Conservation (phyloP, 176 grass and related monocot genomes). For the Urochloa ruziziensis region DNA sequence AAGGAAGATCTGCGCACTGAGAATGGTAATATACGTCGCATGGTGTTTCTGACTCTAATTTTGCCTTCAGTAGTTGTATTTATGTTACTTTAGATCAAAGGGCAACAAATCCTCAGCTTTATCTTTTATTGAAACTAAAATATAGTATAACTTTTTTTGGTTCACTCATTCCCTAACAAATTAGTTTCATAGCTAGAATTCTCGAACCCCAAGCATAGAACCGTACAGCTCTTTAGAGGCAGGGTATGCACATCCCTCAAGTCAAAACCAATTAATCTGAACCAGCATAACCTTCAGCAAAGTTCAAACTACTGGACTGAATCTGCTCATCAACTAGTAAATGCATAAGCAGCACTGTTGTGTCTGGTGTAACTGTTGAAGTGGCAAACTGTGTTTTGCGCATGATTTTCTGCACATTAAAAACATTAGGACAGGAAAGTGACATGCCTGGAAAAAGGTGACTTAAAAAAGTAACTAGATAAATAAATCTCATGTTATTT, state of each 20-base stretch:
- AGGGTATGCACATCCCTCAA: not conserved
- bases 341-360: not conserved
- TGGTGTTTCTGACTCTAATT: not conserved
- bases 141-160: not conserved
- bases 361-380: constrained; percentile 3
- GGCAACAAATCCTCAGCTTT: not conserved
- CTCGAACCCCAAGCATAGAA: not conserved
- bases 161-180: not conserved
- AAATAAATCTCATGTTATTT: not conserved
- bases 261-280: constrained; percentile 11
- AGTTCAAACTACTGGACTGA: not conserved
- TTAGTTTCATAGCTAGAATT: not conserved
- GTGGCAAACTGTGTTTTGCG: not conserved
- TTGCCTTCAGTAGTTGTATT: not conserved
- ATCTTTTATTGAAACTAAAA: constrained; percentile 13
- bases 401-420: constrained; percentile 17
- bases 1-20: constrained; percentile 32
- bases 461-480: not conserved
- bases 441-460: constrained; percentile 4
- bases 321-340: not conserved
- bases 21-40: constrained; percentile 43
- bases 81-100: not conserved
- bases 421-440: constrained; percentile 4
- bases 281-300: not conserved
- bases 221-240: not conserved